phyloP scores from a whole-genome alignment of 352 stramenopile species.

The Globisporangium nagaii region DNA sequence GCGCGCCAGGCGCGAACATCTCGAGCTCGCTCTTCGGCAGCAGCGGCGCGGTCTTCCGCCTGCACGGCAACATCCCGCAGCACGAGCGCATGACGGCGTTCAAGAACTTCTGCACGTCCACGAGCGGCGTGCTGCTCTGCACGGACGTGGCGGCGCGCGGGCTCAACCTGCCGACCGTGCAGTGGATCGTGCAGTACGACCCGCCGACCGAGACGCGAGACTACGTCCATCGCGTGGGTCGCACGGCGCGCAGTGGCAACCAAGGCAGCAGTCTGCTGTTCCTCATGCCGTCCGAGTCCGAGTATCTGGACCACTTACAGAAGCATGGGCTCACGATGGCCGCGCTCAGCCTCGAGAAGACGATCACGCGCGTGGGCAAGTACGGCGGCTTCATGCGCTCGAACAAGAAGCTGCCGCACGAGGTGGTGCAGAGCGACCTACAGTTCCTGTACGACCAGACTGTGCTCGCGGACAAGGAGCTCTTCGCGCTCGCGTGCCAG shows the following conservation, averaged over 20 bases:
- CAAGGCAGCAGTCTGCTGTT: conserved; percentile 95
- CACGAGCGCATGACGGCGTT: conserved; percentile 96
- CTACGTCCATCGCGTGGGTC: conserved; percentile 99
- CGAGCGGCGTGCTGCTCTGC: conserved; percentile 93
- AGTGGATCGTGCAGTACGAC: conserved; percentile 98
- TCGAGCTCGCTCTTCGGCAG: conserved; percentile 57
- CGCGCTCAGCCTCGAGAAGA: conserved; percentile 84
- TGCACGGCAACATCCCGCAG: conserved; percentile 97
- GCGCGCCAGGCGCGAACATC: conserved; percentile 14
- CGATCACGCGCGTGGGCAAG: conserved; percentile 54
- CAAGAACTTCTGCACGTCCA: conserved; percentile 89
- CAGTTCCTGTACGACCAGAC: conserved; percentile 84
- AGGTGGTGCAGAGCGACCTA: conserved; percentile 74
- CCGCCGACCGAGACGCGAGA: conserved; percentile 97
- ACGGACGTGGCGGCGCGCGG: conserved; percentile 98
- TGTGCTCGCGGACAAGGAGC: conserved; percentile 70
- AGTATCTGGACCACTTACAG: conserved; percentile 92
- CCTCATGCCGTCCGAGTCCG: conserved; percentile 94
- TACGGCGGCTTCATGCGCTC: conserved; percentile 55
- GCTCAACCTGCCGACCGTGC: conserved; percentile 97
- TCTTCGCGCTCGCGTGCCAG: conserved; percentile 83
- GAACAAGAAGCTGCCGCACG: conserved; percentile 77
- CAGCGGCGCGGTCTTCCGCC: conserved; percentile 57
- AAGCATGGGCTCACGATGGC: conserved; percentile 78
- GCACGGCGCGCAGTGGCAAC: conserved; percentile 98